Base-by-base conservation (phyloP, 495 filamentous ascomycete genomes). In the Penicillium lividum region DNA sequence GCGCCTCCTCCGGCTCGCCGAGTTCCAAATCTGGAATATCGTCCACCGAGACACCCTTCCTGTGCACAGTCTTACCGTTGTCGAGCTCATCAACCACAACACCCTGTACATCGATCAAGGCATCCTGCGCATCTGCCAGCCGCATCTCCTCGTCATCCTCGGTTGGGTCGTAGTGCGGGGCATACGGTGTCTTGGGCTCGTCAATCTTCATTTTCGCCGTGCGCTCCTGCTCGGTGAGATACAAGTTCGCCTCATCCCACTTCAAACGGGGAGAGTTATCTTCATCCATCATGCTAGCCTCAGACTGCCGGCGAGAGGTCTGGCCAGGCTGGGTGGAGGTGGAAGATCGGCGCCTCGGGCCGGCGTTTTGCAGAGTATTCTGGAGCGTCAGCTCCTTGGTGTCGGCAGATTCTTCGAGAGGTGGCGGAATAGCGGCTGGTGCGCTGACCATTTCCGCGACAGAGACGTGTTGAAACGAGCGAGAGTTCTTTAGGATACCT, bases 191-290 rank as follows among this genome's bases (percentile, higher is more conserved):
- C 81, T 98, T 98, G 49, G 94, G 94, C 76, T 98, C 94, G 63
- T 90, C 87, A 67, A 98, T 98, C 80, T 98, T 98, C 95, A 98
- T 98, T 46, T 93, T 98, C 31, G 89, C 84, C 36, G 86, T 91
- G 70, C 90, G 92, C 73, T 98, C 90, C 72, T 97, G 94, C 76
- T 98, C 94, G 5, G 92, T 91, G 11, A 98, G 81, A 72, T 97
- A 98, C 22, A 98, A 79, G 62, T 98, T 98, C 22, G 91, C 94
- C 72, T 98, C 94, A 66, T 98, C 94, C 94, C 94, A 98, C 70
- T 97, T 95, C 55, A 98, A 79, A 11, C 93, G 88, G 68, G 87
- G 85, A 40, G 40, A 38, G 28, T 81, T 81, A 52, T 81, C 80
- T 27, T 88, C 86, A 18, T 82, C 78, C 5, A 72, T 69, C 22